These are phyloP conservation scores for Elsinoe arachidis DNA, from an alignment of 2,329 filamentous ascomycete genomes.

Conservation along the genomic window DNA sequence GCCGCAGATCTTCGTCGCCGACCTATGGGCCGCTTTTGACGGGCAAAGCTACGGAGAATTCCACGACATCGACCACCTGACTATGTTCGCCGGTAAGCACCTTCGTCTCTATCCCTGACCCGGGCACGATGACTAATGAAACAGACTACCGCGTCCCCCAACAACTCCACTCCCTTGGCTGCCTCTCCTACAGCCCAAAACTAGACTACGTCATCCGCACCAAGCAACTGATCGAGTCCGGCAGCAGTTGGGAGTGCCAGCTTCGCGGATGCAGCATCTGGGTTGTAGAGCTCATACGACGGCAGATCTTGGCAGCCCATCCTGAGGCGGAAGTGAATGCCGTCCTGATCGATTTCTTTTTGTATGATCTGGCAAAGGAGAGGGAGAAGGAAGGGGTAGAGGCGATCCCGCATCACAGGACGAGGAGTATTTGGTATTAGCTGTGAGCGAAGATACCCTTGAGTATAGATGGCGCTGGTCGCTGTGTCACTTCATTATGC, in stretches of 20 bases:
- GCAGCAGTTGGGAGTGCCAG: slow-evolving; percentile 74
- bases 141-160: slow-evolving; percentile 90
- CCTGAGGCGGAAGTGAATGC: slow-evolving; percentile 69
- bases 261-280: slow-evolving; percentile 89
- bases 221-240: slow-evolving; percentile 58
- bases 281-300: slow-evolving; percentile 81
- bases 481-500: neutral
- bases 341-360: slow-evolving; percentile 90
- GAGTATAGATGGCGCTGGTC: neutral
- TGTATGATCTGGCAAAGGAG: slow-evolving; percentile 92
- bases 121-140: slow-evolving; percentile 1
- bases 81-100: slow-evolving; percentile 73
- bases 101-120: neutral
- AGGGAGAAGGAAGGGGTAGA: slow-evolving; percentile 51
- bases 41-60: slow-evolving; percentile 73
- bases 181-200: slow-evolving; percentile 73
- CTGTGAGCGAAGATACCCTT: neutral
- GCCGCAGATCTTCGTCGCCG: slow-evolving; percentile 90
- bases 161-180: slow-evolving; percentile 75
- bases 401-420: slow-evolving; percentile 72
- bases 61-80: slow-evolving; percentile 85
- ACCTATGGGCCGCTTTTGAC: slow-evolving; percentile 92
- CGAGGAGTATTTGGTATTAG: slow-evolving; percentile 90
- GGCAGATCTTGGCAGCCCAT: slow-evolving; percentile 67
- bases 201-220: slow-evolving; percentile 62